Evolutionary conservation across 2,329 filamentous ascomycete species (phyloP), one percentile per base, ranked within the genome.

Genomic region (Penicillium capsulatum): DNA sequence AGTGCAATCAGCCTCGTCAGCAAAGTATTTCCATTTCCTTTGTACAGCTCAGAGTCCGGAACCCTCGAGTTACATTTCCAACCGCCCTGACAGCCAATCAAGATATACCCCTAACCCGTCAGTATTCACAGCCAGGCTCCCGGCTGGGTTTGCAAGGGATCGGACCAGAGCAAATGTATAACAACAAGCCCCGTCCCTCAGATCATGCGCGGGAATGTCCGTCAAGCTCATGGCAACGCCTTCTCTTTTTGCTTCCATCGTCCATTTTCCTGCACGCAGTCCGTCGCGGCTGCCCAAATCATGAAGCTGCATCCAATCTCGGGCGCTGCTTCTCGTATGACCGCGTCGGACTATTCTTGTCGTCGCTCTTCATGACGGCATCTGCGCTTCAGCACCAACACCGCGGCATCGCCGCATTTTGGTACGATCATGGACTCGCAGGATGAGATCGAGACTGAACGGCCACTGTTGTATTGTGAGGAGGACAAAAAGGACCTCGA

Each of bases 231-330:
- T n/a, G n/a, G n/a, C n/a, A n/a, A n/a, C n/a, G n/a, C n/a, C n/a
- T n/a, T 30, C 28, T 2, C 14, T 17, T 31, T 16, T 38, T 13
- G 4, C 22, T 36, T 15, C 7, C 28, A 17, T 27, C 33, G 26
- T 34, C n/a, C n/a, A n/a, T n/a, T 30, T 42, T 45, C 42, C 31
- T 20, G 30, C 13, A 14, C 27, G 17, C 14, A 4, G 15, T 35
- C 32, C 34, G 15, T 47, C 48, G 48, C 36, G 19, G 37, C 46
- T 51, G 41, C 46, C 48, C 38, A 22, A 22, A 47, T 17, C 31
- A 48, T 51, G 48, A 40, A 34, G 31, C 31, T 28, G 16, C 26
- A 26, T 16, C 14, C 28, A 28, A 28, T 27, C 6, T 34, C 17
- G 19, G 38, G 14, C 17, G 32, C 31, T 34, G 28, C 26, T 22